These are phyloP conservation scores for Coemansia sp. DNA, from an alignment of 192 early-diverging fungal species.

Conservation along the genomic window DNA sequence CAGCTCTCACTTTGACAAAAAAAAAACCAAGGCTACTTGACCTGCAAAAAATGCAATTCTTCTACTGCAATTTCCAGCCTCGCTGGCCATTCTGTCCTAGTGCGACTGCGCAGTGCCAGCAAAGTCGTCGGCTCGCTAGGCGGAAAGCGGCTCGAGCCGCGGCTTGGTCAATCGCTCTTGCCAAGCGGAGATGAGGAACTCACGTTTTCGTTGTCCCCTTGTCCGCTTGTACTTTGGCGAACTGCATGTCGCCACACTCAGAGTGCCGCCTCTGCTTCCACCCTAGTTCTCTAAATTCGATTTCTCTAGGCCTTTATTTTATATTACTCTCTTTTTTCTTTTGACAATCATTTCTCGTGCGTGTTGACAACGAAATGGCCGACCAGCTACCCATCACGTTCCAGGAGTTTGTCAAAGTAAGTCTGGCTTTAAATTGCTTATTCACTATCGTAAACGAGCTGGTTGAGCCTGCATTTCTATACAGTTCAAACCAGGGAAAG, in stretches of 20 bases:
- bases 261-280: neutral
- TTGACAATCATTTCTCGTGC: conserved; percentile 13
- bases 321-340: conserved; percentile 2
- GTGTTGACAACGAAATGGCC: conserved; percentile 63
- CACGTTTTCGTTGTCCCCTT: conserved; percentile 3
- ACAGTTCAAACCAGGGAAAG: neutral
- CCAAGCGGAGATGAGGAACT: conserved; percentile 5
- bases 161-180: neutral
- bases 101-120: neutral
- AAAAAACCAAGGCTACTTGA: neutral
- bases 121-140: neutral
- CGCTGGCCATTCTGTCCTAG: neutral
- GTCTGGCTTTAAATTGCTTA: neutral
- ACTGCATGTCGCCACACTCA: neutral
- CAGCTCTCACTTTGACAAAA: neutral
- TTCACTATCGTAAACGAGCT: neutral
- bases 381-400: conserved; percentile 91
- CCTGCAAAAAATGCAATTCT: conserved; percentile 3
- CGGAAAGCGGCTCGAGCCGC: neutral
- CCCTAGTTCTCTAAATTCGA: neutral
- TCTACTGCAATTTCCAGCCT: conserved; percentile 2
- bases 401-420: conserved; percentile 97
- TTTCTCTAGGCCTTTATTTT: conserved; percentile 1
- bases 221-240: neutral
- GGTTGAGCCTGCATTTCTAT: neutral